Evolutionary conservation across 805 yeast species (phyloP), one percentile per base, ranked within the genome.

Genomic region (Candida odintsovae): DNA sequence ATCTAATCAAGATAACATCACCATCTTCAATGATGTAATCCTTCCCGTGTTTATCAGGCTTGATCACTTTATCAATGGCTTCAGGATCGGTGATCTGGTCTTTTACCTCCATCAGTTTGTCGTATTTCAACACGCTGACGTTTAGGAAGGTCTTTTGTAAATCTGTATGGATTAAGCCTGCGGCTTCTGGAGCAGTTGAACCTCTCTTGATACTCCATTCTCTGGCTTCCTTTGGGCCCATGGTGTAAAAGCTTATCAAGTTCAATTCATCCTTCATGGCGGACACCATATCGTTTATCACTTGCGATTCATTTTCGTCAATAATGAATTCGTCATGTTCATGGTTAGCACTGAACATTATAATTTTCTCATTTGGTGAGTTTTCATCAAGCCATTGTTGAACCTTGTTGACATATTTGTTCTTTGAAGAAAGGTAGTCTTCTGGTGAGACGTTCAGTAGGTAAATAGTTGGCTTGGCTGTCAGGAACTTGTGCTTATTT

Each of bases 131-230:
- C 25, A 90, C 86, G 47, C 82, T 80, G 10, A 94, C 95, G 59
- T 79, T 77, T 41, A 90, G 79, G 62, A 90, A 90, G 0, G 95
- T 86, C 57, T 82, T 78, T 67, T 84, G 82, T 46, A 89, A 68
- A 63, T 89, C 97, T 2, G 88, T 84, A 63, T 90, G 97, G 49
- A 90, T 90, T 29, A 84, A 83, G 20, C 90, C 95, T 1, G 97
- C 97, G 2, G 95, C 96, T 51, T 86, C 86, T 35, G 92, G 90
- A 2, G 95, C 96, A 33, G 79, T 76, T 16, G 85, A 76, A 26
- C 89, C 87, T 43, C 73, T 72, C 61, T 90, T 75, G 45, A 90
- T 73, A 16, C 90, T 85, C 97, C 97, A 90, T 64, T 90, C 95
- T 59, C 92, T 72, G 10, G 86, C 90, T 66, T 90, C 96, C 43